phyloP scores from a whole-genome alignment of 129 eudicot species.

The Escallonia rubra region DNA sequence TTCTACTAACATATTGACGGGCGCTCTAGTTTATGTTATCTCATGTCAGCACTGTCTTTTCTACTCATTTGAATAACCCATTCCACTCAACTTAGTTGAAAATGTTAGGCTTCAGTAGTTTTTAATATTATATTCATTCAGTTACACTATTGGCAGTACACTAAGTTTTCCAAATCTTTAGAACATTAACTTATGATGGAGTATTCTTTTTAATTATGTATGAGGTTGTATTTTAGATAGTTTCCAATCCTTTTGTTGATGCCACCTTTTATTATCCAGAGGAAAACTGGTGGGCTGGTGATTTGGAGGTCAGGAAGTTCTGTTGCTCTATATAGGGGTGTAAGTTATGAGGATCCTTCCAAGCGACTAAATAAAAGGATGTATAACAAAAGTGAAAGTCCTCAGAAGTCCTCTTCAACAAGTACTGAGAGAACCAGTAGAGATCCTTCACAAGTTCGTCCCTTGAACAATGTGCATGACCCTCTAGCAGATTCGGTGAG shows the following conservation, averaged over 20 bases:
- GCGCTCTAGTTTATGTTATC: no score
- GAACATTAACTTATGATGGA: no score
- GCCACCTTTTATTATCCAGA: slow-evolving; percentile 27
- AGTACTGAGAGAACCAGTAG: slow-evolving; percentile 13
- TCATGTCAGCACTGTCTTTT: no score
- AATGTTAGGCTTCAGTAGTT: no score
- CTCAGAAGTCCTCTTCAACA: slow-evolving; percentile 23
- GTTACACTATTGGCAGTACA: no score
- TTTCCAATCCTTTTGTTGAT: background rate
- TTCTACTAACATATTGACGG: no score
- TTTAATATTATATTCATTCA: no score
- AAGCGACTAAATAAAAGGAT: slow-evolving; percentile 22
- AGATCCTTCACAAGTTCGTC: slow-evolving; percentile 18
- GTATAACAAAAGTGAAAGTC: slow-evolving; percentile 26
- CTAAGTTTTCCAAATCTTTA: no score
- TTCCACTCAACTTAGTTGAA: no score
- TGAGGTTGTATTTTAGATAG: no score
- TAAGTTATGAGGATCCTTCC: slow-evolving; percentile 58
- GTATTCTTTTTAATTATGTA: no score
- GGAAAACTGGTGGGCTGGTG: slow-evolving; percentile 85
- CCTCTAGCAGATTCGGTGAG: slow-evolving; percentile 27
- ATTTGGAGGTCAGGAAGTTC: slow-evolving; percentile 97
- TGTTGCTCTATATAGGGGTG: slow-evolving; percentile 79
- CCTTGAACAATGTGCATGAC: slow-evolving; percentile 18
- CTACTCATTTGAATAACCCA: no score